Evolutionary conservation across 2,329 filamentous ascomycete genomes (phyloP).

Genomic region (Graphiopsis chlorocephala): DNA sequence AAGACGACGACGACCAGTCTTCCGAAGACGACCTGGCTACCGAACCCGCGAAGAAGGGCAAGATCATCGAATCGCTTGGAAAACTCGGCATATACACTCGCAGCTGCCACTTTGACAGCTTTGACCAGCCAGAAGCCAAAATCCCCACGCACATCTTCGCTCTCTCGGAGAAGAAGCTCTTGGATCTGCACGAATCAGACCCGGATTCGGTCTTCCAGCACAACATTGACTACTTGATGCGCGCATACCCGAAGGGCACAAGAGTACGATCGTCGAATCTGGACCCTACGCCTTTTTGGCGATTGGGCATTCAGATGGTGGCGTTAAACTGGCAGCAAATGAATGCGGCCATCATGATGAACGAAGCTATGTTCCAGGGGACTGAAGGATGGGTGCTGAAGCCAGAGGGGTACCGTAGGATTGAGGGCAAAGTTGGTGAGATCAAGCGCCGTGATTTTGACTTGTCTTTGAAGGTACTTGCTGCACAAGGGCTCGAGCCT

Average conservation of each 20-base stretch:
- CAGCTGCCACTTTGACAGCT: conserved; percentile 74
- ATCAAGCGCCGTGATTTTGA: conserved; percentile 48
- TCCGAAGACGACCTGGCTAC: conserved; percentile 38
- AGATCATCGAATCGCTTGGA: conserved; percentile 70
- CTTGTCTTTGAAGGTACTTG: conserved; percentile 69
- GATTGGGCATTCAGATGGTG: conserved; percentile 84
- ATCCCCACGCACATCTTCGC: conserved; percentile 64
- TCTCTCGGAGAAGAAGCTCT: conserved; percentile 60
- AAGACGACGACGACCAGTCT: conserved; percentile 31
- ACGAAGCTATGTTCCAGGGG: conserved; percentile 84
- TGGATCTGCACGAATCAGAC: conserved; percentile 63
- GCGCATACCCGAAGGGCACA: conserved; percentile 80
- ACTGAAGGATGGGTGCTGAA: conserved; percentile 84
- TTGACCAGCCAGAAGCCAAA: conserved; percentile 59
- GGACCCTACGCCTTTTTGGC: conserved; percentile 81
- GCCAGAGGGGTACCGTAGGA: conserved; percentile 66
- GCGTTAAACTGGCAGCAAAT: conserved; percentile 92
- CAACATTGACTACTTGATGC: conserved; percentile 79
- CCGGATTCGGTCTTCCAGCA: conserved; percentile 68
- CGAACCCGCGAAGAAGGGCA: conserved; percentile 46
- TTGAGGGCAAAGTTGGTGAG: conserved; percentile 18
- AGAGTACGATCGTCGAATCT: conserved; percentile 83
- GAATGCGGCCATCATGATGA: conserved; percentile 94
- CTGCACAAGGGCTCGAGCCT: conserved; percentile 68
- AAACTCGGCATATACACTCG: conserved; percentile 81